Base-by-base conservation (phyloP, 2,329 filamentous ascomycete genomes). In the Byssochlamys sp. region DNA sequence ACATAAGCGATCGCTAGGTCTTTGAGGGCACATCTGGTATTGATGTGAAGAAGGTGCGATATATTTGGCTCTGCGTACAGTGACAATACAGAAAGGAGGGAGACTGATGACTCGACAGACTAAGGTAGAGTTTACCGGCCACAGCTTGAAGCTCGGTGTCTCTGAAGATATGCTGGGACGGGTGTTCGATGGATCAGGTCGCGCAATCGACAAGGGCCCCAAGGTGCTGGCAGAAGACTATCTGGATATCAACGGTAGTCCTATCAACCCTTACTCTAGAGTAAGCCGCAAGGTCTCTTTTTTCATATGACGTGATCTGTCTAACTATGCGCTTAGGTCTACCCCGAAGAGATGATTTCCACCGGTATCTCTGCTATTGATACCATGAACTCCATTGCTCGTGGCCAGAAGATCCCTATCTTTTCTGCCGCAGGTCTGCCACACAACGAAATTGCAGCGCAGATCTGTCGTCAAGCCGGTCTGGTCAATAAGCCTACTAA, bases 121-220 rank as follows among this genome's bases (percentile, higher is more conserved):
- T 57, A 95, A 88, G 82, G 92, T 99, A 75, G 90, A 99, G 75
- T 97, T 99, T 76, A 95, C 89, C 31, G 94, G 94, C 60, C 84
- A 96, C 79, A 97, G 90, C 80, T 80, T 99, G 80, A 97, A 97
- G 84, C 88, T 99, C 55, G 94, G 94, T 76, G 94, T 99, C 60
- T 97, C 94, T 55, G 95, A 99, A 79, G 94, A 99, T 80, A 99
- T 99, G 94, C 79, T 99, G 77, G 94, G 94, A 65, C 92, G 95
- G 80, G 91, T 97, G 76, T 99, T 99, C 73, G 91, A 99, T 80
- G 94, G 94, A 69, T 97, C 94, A 60, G 94, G 94, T 72, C 88
- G 92, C 76, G 89, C 95, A 67, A 99, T 99, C 75, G 94, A 99
- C 80, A 99, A 97, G 80, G 94, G 95, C 56, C 94, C 94, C 61